phyloP scores from a whole-genome alignment of 257 asterid genomes.

The Lantana camara region DNA sequence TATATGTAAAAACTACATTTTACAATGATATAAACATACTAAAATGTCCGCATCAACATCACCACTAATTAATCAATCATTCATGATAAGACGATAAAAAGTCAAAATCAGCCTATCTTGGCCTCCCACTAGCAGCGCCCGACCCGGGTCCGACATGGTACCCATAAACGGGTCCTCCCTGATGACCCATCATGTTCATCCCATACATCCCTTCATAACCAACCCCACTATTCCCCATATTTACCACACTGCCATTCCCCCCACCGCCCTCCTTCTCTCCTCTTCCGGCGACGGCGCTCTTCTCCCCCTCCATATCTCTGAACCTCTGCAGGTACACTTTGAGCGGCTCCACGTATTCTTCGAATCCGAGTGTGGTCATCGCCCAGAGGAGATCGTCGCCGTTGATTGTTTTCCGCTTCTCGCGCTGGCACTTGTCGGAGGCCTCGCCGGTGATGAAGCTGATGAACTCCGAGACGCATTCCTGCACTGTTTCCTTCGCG shows the following conservation, averaged over 20 bases:
- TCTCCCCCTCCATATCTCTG: conserved; percentile 60
- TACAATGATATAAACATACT: neutral
- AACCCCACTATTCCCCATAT: conserved; percentile 38
- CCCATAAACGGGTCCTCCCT: conserved; percentile 34
- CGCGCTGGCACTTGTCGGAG: conserved; percentile 43
- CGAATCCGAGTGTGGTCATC: conserved; percentile 53
- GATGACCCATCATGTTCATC: conserved; percentile 24
- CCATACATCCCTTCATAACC: conserved; percentile 37
- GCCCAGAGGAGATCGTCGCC: conserved; percentile 60
- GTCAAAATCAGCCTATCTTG: conserved; percentile 28
- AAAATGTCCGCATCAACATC: neutral
- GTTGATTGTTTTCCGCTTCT: conserved; percentile 49
- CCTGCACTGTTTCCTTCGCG: conserved; percentile 44
- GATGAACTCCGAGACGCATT: conserved; percentile 43
- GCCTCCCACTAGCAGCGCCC: conserved; percentile 22
- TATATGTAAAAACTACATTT: neutral
- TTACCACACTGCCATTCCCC: conserved; percentile 39
- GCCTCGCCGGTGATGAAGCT: conserved; percentile 47
- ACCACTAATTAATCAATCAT: neutral
- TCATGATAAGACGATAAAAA: neutral
- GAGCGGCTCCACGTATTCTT: conserved; percentile 50
- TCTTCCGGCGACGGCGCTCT: conserved; percentile 52
- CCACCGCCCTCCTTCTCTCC: conserved; percentile 34
- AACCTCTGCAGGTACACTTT: conserved; percentile 54
- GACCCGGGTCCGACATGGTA: conserved; percentile 31